Evolutionary conservation across 345 rosid genomes (phyloP), one percentile per base, ranked within the genome.

Genomic region (Balakata baccata): DNA sequence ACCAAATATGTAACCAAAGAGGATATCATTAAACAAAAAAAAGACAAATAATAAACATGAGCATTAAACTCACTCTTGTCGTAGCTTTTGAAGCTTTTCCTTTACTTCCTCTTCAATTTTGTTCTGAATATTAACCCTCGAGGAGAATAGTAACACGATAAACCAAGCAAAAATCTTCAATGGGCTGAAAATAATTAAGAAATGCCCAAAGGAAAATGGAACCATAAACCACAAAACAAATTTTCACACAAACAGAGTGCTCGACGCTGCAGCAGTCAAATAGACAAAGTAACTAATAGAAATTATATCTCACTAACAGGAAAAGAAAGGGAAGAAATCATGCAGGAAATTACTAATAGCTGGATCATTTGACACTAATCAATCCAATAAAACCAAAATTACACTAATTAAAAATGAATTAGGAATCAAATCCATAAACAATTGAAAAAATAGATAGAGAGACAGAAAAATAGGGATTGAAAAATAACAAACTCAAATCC

Each of bases 91-190:
- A 68, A 91, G 88, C 76, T 96, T 96, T 90, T 96, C 99, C 87
- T 93, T 93, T 84, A 91, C 98, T 80, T 96, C 99, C 81, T 96
- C 98, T 74, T 96, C 99, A 22, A 93, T 78, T 83, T 96, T 93
- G 76, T 74, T 96, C 68, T 90, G 94, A 68, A 96, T 96, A 80
- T 88, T 96, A 75, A 93, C 98, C 78, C 99, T 89, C 99, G n/a
- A 38, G 23, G 20, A 18, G 16, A 63, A 17, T 38, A 62, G 20
- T 38, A 34, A 61, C 65, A 34, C 14, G 66, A 39, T 63, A 39
- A 34, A 60, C 39, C 18, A 3, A 17, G 66, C 66, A 63, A 16
- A 63, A 38, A 0, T 16, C 47, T 12, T 3, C 47, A 17, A 18
- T 7, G 25, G 8, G 14, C 20, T 3, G 1, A 7, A 38, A 7